Conservation (phyloP, 257 asterid genomes). For the Scutellaria galericulata region DNA sequence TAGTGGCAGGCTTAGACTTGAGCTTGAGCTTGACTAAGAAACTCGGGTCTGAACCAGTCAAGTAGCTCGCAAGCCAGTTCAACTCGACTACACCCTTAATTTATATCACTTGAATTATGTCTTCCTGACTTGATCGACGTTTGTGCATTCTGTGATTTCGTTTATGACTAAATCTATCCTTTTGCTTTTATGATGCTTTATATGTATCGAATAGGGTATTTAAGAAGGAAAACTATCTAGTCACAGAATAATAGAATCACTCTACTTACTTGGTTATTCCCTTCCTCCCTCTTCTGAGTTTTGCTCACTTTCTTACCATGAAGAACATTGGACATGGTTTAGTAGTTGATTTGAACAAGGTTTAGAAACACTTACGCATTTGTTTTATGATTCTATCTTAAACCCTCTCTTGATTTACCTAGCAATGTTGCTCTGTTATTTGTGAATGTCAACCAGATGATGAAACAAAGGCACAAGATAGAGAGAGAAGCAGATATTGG, state of each 20-base stretch:
- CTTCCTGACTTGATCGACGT: too few species aligned
- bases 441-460: slow-evolving; percentile 66
- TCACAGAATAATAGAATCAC: neutral
- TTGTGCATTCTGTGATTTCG: too few species aligned
- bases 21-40: neutral
- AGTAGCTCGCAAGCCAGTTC: too few species aligned
- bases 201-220: neutral
- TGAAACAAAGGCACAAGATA: slow-evolving; percentile 93
- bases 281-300: neutral
- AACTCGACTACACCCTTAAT: too few species aligned
- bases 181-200: neutral
- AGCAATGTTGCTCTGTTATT: slow-evolving; percentile 13
- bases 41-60: neutral
- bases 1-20: neutral
- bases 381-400: neutral
- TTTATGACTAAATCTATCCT: neutral
- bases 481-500: slow-evolving; percentile 90
- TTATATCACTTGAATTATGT: too few species aligned
- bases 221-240: neutral
- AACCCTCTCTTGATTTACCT: neutral
- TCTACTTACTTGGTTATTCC: neutral
- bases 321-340: neutral
- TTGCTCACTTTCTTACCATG: neutral
- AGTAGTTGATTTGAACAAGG: slow-evolving; percentile 18
- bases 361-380: neutral